Conservation (phyloP, 345 rosid genomes). For the Toxicodendron radicans region DNA sequence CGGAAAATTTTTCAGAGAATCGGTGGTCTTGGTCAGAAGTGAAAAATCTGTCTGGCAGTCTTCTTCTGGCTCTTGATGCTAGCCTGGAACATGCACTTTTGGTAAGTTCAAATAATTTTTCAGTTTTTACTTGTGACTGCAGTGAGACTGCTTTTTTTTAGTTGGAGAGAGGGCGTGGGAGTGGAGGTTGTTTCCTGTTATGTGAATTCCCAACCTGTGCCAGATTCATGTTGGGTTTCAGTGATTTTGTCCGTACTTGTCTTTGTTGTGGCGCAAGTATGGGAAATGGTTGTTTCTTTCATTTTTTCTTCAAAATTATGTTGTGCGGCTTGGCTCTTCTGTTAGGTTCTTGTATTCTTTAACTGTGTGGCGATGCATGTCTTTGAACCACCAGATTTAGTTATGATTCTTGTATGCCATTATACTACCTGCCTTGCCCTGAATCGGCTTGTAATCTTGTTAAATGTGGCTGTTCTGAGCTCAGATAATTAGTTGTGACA, state of each 20-base stretch:
- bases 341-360: neutral
- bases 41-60: conserved; percentile 72
- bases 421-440: neutral
- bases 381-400: neutral
- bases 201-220: no score
- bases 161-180: neutral
- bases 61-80: conserved; percentile 94
- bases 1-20: conserved; percentile 61
- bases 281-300: no score
- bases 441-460: neutral
- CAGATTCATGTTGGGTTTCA: no score
- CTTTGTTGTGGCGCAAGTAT: no score
- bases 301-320: neutral
- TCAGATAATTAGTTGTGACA: neutral
- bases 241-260: no score
- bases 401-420: neutral
- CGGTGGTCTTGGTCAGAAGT: conserved; percentile 92
- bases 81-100: conserved; percentile 92
- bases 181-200: neutral
- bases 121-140: neutral
- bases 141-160: neutral
- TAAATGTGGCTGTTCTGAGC: neutral
- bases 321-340: neutral
- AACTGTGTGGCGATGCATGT: neutral
- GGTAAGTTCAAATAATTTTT: conserved; percentile 52